phyloP scores from a whole-genome alignment of 331 rosid genomes.

The Rhamnella rubrinervis region DNA sequence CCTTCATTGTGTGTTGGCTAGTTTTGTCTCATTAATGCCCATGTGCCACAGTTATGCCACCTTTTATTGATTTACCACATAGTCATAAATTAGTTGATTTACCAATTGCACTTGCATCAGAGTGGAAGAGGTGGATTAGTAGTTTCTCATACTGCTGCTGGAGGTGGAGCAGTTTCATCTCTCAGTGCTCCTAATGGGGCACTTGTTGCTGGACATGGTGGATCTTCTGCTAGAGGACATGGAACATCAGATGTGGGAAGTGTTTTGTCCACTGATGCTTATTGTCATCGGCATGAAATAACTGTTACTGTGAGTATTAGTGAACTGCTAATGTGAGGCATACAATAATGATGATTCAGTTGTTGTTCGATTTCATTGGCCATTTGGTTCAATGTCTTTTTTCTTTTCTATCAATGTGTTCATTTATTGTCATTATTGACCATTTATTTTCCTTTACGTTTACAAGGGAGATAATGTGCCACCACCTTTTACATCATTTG shows the following conservation, averaged over 20 bases:
- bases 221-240: constrained; percentile 42
- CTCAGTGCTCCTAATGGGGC: constrained; percentile 46
- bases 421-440: background rate
- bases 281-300: constrained; percentile 88
- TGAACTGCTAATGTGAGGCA: background rate
- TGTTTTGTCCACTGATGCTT: constrained; percentile 69
- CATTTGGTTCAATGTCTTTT: background rate
- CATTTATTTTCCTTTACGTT: constrained; percentile 6
- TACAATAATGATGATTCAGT: background rate
- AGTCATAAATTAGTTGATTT: too few relatives aligned
- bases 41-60: background rate
- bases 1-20: background rate
- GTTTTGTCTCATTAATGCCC: background rate
- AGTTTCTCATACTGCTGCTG: constrained; percentile 45
- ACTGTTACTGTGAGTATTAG: constrained; percentile 62
- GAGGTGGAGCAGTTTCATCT: constrained; percentile 48
- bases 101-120: constrained; percentile 37
- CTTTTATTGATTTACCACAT: too few relatives aligned
- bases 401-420: background rate
- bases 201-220: constrained; percentile 46
- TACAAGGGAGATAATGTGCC: constrained; percentile 87
- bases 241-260: constrained; percentile 62
- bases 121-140: constrained; percentile 47
- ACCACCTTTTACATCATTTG: constrained; percentile 70
- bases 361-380: background rate